Conservation (phyloP, 2,329 filamentous ascomycete species). For the Diplocarpon rosae region DNA sequence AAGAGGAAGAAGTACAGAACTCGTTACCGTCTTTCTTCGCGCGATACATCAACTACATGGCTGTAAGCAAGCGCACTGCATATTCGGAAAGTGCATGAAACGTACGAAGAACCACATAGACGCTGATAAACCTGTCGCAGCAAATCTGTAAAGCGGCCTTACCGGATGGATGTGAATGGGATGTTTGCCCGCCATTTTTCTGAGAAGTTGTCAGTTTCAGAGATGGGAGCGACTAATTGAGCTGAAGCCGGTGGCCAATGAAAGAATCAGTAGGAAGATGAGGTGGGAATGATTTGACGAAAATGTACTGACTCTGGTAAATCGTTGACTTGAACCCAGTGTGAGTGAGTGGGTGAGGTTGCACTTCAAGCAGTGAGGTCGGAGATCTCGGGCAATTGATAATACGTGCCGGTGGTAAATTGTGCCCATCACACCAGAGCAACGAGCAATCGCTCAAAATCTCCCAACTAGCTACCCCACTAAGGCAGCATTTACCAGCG, state of each 20-base stretch:
- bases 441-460: too few species aligned
- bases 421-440: too few species aligned
- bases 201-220: slow-evolving; percentile 5
- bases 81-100: slow-evolving; percentile 12
- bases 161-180: slow-evolving; percentile 48
- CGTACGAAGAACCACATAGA: slow-evolving; percentile 99
- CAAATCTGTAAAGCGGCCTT: slow-evolving; percentile 68
- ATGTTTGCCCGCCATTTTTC: slow-evolving; percentile 31
- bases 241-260: too few species aligned
- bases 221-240: neutral
- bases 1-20: neutral
- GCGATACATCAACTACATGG: slow-evolving; percentile 77
- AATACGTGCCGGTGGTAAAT: too few species aligned
- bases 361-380: too few species aligned
- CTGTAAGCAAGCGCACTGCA: slow-evolving; percentile 8
- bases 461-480: too few species aligned
- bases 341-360: too few species aligned
- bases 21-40: slow-evolving; percentile 79
- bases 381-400: too few species aligned
- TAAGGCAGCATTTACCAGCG: too few species aligned
- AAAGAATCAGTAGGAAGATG: neutral
- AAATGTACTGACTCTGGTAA: too few species aligned
- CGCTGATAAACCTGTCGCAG: slow-evolving; percentile 77
- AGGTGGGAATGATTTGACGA: neutral
- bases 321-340: too few species aligned